A percentile compares a stretch with the other conserved stretches of the same genome.
Conservation (phyloP, 2,329 filamentous ascomycete species). For the Aureobasidium sp. region DNA sequence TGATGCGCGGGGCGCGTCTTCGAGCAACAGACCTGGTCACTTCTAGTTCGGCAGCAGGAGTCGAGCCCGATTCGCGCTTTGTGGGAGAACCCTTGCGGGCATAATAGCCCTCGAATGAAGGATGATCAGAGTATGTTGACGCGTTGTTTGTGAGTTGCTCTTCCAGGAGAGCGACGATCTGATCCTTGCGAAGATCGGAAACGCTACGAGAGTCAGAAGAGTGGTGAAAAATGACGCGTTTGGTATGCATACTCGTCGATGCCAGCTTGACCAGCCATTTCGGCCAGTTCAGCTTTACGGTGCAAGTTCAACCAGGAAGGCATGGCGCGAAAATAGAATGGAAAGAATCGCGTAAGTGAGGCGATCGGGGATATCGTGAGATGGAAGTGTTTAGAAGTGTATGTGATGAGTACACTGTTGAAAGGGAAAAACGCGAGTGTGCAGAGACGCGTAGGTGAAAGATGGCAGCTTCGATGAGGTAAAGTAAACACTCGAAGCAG, state of each 20-base stretch:
- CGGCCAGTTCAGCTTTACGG: slow-evolving; percentile 71
- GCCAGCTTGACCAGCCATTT: slow-evolving; percentile 63
- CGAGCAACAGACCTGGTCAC: slow-evolving; percentile 24
- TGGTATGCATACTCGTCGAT: slow-evolving; percentile 58
- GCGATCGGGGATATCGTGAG: slow-evolving; percentile 33
- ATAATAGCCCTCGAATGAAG: slow-evolving; percentile 68
- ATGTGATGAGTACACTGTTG: not conserved
- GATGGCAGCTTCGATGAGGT: not conserved
- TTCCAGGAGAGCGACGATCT: slow-evolving; percentile 69
- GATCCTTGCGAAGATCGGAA: slow-evolving; percentile 48
- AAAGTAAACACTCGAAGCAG: slow-evolving; percentile 8
- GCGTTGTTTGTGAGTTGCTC: slow-evolving; percentile 63
- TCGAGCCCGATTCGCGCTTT: slow-evolving; percentile 31
- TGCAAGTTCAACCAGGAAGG: slow-evolving; percentile 70
- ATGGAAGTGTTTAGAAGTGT: not conserved
- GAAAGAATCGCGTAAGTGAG: slow-evolving; percentile 38
- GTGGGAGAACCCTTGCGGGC: slow-evolving; percentile 52
- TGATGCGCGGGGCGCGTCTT: slow-evolving; percentile 27
- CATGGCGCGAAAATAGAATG: slow-evolving; percentile 43
- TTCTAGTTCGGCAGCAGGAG: slow-evolving; percentile 18
- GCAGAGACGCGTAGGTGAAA: not conserved
- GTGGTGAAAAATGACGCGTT: not conserved
- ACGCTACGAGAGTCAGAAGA: slow-evolving; percentile 7
- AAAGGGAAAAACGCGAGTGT: not conserved
- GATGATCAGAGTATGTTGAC: slow-evolving; percentile 53